phyloP scores from a whole-genome alignment of 495 filamentous ascomycete species.

The Copromyces sp. region DNA sequence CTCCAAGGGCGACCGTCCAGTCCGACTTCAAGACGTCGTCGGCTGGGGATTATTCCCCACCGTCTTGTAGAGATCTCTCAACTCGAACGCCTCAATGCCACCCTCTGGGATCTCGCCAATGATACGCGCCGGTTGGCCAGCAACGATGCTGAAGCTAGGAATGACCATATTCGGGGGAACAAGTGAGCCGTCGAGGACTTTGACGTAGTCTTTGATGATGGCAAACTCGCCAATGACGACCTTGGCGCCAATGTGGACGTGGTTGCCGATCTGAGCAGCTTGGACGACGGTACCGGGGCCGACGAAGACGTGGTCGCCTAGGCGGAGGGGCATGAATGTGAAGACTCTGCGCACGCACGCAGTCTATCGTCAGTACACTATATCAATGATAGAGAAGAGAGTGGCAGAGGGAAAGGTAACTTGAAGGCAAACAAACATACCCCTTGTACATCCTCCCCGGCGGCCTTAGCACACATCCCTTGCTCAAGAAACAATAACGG shows the following conservation, averaged over 20 bases:
- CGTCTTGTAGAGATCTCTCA: constrained; percentile 43
- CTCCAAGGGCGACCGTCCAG: neutral
- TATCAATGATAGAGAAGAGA: neutral
- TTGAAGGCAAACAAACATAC: constrained; percentile 24
- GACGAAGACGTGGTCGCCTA: constrained; percentile 87
- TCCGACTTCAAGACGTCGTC: constrained; percentile 21
- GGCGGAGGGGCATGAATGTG: constrained; percentile 75
- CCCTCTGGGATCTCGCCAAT: constrained; percentile 83
- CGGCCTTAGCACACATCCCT: constrained; percentile 62
- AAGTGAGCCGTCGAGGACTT: constrained; percentile 71
- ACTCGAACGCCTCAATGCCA: constrained; percentile 48
- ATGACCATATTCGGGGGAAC: constrained; percentile 85
- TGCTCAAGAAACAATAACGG: constrained; percentile 74
- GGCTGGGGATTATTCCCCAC: constrained; percentile 41
- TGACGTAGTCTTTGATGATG: constrained; percentile 83
- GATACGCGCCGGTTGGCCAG: constrained; percentile 68
- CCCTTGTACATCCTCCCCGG: constrained; percentile 64
- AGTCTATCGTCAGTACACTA: neutral
- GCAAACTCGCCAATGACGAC: constrained; percentile 71
- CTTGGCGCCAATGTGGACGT: constrained; percentile 70
- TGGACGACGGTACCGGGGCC: constrained; percentile 63
- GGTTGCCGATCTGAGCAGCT: constrained; percentile 66
- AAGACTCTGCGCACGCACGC: constrained; percentile 32
- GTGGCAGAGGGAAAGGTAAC: neutral
- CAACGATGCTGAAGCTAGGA: constrained; percentile 78